Evolutionary conservation across 2,329 filamentous ascomycete genomes (phyloP), one percentile per base, ranked within the genome.

Genomic region (Trichophyton schoenleinii): DNA sequence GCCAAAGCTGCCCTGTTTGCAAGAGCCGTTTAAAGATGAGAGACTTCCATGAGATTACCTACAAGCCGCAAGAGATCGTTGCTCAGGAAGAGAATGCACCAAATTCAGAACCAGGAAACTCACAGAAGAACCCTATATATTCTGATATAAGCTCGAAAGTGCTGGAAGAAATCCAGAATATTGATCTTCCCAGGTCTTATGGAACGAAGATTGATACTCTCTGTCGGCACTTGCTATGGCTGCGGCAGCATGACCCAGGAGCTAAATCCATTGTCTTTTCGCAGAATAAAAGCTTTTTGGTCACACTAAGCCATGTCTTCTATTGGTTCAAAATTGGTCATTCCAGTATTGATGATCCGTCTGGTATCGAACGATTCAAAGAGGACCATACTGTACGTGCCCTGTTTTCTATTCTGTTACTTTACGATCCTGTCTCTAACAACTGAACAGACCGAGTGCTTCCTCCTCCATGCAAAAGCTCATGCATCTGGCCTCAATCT

Each of bases 191-290:
- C 9, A 76, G 74, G 15, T 91, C 87, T 0, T 96, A 89, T 68
- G 91, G 90, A 1, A 95, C 89, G 0, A 99, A 97, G 73, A 86
- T 97, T 18, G 91, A 96, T 71, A 95, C 84, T 0, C 75, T 92
- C 2, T 81, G 87, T 31, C 83, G 89, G 1, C 94, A 97, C 71
- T 74, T 97, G 1, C 74, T 95, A 15, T 96, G 89, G 89, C 79
- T 97, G 20, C 84, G 92, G 1, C 80, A 87, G 66, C 84, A 88
- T 57, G 91, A 96, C 66, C 89, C 90, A 0, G 90, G 90, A 0
- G 85, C 90, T 8, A 97, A 97, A 71, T 88, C 89, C 0, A 88
- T 99, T 70, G 81, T 97, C n/a, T 99, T 96, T 72, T 95, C 89
- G 0, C 92, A 97, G 74, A 94, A 90, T 72, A 83, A 83, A 61